Percentiles rank a stretch among this genome's conserved stretches.
Evolutionary conservation across 2,329 filamentous ascomycete genomes (phyloP).

Genomic region (Xylaria sp.): DNA sequence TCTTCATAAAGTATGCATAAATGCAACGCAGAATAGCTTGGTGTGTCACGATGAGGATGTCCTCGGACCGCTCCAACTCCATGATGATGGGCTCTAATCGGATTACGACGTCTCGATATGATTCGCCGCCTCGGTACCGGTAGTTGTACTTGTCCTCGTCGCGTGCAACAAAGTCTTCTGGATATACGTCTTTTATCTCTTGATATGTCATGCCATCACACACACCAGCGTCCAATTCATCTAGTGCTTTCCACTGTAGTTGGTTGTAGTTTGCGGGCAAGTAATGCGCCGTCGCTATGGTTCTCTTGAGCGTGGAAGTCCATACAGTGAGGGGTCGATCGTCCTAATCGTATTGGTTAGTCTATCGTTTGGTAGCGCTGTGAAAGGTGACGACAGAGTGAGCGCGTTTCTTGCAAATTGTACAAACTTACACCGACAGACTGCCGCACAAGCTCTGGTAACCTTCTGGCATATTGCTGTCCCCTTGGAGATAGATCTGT

Average conservation of each 20-base stretch:
- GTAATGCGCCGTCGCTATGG: constrained; percentile 89
- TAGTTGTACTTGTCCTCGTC: constrained; percentile 99
- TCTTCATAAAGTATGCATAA: constrained; percentile 99
- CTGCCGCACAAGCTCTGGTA: constrained; percentile 84
- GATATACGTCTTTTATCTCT: constrained; percentile 89
- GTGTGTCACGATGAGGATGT: constrained; percentile 97
- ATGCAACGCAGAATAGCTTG: constrained; percentile 97
- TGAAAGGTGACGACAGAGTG: neutral
- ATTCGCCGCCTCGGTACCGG: constrained; percentile 95
- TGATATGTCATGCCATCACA: constrained; percentile 97
- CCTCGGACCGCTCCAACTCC: constrained; percentile 95
- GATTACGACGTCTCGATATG: constrained; percentile 95
- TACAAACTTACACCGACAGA: constrained; percentile 78
- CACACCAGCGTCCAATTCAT: constrained; percentile 95
- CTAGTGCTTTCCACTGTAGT: constrained; percentile 97
- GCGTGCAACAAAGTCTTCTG: constrained; percentile 93
- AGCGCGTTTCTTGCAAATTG: constrained; percentile 7
- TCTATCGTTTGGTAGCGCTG: constrained; percentile 24
- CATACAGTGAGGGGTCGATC: constrained; percentile 70
- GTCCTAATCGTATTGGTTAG: constrained; percentile 54
- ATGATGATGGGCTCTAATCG: constrained; percentile 99
- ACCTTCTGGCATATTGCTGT: constrained; percentile 83
- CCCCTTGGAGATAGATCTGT: constrained; percentile 86
- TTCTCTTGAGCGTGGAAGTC: constrained; percentile 76
- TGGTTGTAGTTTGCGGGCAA: constrained; percentile 87